Base-by-base conservation (phyloP, 805 yeast genomes). In the Wickerhamiella kazuoi region DNA sequence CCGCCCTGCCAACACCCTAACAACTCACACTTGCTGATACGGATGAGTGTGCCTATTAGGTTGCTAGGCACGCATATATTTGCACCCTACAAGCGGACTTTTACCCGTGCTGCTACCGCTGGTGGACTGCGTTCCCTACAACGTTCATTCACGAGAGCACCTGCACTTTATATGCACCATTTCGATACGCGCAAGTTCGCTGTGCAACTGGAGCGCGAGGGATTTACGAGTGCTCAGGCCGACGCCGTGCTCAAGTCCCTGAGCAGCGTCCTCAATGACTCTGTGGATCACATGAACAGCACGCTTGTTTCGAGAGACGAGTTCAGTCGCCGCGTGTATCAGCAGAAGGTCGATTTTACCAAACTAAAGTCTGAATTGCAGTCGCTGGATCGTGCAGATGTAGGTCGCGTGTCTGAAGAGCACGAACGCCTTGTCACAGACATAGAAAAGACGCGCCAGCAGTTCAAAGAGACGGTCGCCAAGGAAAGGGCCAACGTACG, bases 311-410 rank as follows among this genome's bases (percentile, higher is more conserved):
- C 84, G 20, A 77, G 83, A 49, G 95, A 84, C 49, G 74, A 77
- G 34, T 67, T 87, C 34, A 74, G 81, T 23, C 75, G 84, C 47
- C 71, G 84, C 53, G 79, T 94, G 3, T 90, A 90, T 57, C 94
- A 87, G 55, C 97, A 90, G 52, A 82, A 87, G 50, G 96, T 90
- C 24, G 97, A 90, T 54, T 87, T 90, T 66, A 90, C 95, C 30
- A 87, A 87, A 54, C 68, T 90, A 44, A 78, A 86, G 53, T 93
- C 94, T 24, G 97, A 87, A 56, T 67, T 90, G 32, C 86, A 83
- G 50, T 75, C 83, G 37, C 72, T 82, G 58, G 97, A 90, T 60
- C 74, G 76, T 53, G 70, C 83, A 21, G 97, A 90, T 51, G 79
- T 81, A 52, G 76, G 79, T 42, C 72, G 74, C 38, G 68, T 87